Evolutionary conservation across 2,329 filamentous ascomycete genomes (phyloP).

Genomic region (Neoarthrinium moseri): DNA sequence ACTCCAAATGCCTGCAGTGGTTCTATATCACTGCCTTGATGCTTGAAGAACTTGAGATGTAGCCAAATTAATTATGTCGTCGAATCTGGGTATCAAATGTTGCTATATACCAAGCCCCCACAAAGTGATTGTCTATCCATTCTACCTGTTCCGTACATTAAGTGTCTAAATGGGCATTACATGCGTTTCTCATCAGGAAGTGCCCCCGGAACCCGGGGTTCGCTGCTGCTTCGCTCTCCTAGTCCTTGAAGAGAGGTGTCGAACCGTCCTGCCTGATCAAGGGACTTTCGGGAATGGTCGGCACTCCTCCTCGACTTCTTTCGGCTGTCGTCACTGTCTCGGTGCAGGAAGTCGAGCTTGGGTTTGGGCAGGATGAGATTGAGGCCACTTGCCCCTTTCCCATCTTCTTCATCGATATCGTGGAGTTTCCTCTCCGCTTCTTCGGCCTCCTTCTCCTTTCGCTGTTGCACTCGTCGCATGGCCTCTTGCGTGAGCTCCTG

Average conservation of each 20-base stretch:
- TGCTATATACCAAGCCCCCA: too few species aligned
- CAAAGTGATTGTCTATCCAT: too few species aligned
- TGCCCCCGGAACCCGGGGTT: not conserved
- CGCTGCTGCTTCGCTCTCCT: not conserved
- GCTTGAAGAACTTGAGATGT: too few species aligned
- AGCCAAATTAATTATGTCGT: too few species aligned
- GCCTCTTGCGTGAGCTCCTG: slow-evolving; percentile 70
- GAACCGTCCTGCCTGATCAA: slow-evolving; percentile 9
- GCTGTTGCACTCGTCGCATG: slow-evolving; percentile 8
- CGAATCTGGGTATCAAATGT: too few species aligned
- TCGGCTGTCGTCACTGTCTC: slow-evolving; percentile 7
- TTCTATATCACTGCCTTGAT: too few species aligned
- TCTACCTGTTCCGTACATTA: too few species aligned
- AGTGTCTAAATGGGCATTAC: too few species aligned
- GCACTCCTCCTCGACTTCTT: slow-evolving; percentile 1
- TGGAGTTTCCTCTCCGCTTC: slow-evolving; percentile 3
- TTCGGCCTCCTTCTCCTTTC: slow-evolving; percentile 11
- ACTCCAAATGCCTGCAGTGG: too few species aligned
- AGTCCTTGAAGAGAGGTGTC: not conserved
- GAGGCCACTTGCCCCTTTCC: slow-evolving; percentile 1
- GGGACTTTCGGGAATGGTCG: slow-evolving; percentile 7
- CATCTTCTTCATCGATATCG: slow-evolving; percentile 8
- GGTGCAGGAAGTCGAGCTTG: slow-evolving; percentile 7
- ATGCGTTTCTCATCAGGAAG: not conserved
- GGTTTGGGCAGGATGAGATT: not conserved